phyloP scores from a whole-genome alignment of 2,329 filamentous ascomycete species.

The Pseudonectria foliicola region DNA sequence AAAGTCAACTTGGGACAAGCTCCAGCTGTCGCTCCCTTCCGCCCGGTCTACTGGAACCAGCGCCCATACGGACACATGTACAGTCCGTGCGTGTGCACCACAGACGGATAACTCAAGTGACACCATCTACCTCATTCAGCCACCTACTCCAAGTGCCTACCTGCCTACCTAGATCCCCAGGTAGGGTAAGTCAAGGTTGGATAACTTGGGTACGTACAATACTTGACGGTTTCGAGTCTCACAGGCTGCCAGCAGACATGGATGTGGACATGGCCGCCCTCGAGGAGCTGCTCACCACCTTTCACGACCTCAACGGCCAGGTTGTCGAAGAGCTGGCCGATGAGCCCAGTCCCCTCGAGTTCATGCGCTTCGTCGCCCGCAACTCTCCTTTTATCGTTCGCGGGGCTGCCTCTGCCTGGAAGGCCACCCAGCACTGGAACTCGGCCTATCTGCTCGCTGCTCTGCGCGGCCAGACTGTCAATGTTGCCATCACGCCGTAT shows the following conservation, averaged over 20 bases:
- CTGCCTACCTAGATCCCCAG: too few species aligned
- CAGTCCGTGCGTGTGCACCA: too few species aligned
- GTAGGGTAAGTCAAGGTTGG: too few species aligned
- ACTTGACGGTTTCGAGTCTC: too few species aligned
- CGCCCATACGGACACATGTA: too few species aligned
- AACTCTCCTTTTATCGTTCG: conserved; percentile 72
- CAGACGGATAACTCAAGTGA: too few species aligned
- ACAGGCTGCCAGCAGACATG: conserved; percentile 1
- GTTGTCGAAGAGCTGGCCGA: conserved; percentile 53
- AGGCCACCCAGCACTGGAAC: conserved; percentile 56
- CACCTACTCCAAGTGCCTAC: too few species aligned
- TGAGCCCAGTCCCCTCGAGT: conserved; percentile 68
- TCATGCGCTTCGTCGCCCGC: conserved; percentile 67
- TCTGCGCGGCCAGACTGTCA: conserved; percentile 53
- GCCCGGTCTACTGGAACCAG: too few species aligned
- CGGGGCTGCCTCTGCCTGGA: conserved; percentile 55
- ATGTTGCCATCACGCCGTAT: conserved; percentile 69
- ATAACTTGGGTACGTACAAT: too few species aligned
- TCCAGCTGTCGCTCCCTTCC: too few species aligned
- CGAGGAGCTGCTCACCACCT: conserved; percentile 54
- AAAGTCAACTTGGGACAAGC: too few species aligned
- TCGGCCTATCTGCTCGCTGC: conserved; percentile 48
- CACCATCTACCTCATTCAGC: too few species aligned
- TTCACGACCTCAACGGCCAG: conserved; percentile 63
- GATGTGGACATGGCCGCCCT: conserved; percentile 12